Conservation (phyloP, 2,329 filamentous ascomycete species). For the Immersiporthe knoxdaviesiana region DNA sequence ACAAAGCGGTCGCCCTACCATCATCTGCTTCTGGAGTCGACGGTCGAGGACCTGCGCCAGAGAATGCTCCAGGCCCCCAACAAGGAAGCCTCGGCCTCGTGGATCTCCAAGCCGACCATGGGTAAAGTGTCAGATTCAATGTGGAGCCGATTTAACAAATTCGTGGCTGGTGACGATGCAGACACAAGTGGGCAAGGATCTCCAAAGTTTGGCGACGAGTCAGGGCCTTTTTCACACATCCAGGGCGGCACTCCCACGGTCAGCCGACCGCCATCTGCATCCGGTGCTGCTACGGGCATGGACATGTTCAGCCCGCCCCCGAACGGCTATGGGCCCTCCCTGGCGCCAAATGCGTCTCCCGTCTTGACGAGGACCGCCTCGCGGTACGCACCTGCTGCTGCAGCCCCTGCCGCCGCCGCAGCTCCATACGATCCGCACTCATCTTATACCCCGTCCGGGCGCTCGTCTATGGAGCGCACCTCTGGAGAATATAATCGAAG, state of each 20-base stretch:
- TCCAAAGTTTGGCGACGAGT: conserved; percentile 61
- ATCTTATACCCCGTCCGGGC: conserved; percentile 39
- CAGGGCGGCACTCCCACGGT: conserved; percentile 75
- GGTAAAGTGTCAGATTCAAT: conserved; percentile 92
- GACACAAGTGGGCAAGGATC: conserved; percentile 64
- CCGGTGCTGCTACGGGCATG: conserved; percentile 62
- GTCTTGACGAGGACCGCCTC: conserved; percentile 51
- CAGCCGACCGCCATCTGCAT: conserved; percentile 72
- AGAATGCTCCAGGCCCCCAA: conserved; percentile 79
- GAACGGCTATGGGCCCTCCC: conserved; percentile 39
- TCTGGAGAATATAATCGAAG: conserved; percentile 47
- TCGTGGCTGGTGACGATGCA: conserved; percentile 88
- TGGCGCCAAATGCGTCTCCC: conserved; percentile 39
- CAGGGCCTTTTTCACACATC: conserved; percentile 82
- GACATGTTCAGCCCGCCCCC: conserved; percentile 70
- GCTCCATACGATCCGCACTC: conserved; percentile 36
- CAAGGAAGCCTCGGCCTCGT: conserved; percentile 78
- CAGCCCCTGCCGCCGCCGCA: conserved; percentile 34
- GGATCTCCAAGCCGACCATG: conserved; percentile 95
- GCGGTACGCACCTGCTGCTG: conserved; percentile 53
- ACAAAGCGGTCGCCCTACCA: conserved; percentile 88
- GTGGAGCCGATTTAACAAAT: conserved; percentile 93
- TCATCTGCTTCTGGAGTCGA: conserved; percentile 71
- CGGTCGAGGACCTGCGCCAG: conserved; percentile 81
- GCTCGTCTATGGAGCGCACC: conserved; percentile 50